Base-by-base conservation (phyloP, 768 basidiomycete genomes). In the Collybia sordida region DNA sequence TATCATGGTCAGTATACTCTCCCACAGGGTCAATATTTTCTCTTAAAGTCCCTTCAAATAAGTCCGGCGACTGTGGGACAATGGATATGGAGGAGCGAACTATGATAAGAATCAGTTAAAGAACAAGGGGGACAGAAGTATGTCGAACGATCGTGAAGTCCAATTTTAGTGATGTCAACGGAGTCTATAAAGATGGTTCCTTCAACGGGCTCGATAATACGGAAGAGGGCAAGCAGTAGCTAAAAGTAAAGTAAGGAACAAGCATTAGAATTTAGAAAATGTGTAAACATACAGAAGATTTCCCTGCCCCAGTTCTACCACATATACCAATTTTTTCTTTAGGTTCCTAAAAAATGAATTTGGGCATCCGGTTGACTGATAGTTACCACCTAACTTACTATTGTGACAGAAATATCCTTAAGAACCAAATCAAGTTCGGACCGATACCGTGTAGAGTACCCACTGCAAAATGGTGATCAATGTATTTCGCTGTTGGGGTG, bases 1-100 rank as follows among this genome's bases (percentile, higher is more conserved):
- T 90, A 52, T 91, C 87, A 1, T 69, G 78, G 65, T 98, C 95
- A 15, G 77, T 72, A 52, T 90, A 71, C 50, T 77, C 72, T 1
- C 87, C 86, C 15, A 88, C 78, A 7, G 94, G 95, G 65, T 97
- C 95, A 49, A 97, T 87, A 60, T 97, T 97, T 57, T 93, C 85
- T 47, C 92, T 80, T 12, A 93, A 66, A 0, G 85, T 85, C 3
- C 88, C 88, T 60, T 85, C 83, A 53, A 86, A 86, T 19, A 87
- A 59, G 60, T 86, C 85, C 3, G 83, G 81, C 53, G 71, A 84
- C 65, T 95, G 92, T 2, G 92, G 92, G 14, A 94, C 91, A 61
- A 95, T 95, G 2, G 89, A 88, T 50, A 95, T 83, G 27, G 77
- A 77, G 3, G 86, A 86, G 7, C 90, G 83, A 42, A 93, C 89